Base-by-base conservation (phyloP, 2,329 filamentous ascomycete genomes). In the Pseudogymnoascus sp. region DNA sequence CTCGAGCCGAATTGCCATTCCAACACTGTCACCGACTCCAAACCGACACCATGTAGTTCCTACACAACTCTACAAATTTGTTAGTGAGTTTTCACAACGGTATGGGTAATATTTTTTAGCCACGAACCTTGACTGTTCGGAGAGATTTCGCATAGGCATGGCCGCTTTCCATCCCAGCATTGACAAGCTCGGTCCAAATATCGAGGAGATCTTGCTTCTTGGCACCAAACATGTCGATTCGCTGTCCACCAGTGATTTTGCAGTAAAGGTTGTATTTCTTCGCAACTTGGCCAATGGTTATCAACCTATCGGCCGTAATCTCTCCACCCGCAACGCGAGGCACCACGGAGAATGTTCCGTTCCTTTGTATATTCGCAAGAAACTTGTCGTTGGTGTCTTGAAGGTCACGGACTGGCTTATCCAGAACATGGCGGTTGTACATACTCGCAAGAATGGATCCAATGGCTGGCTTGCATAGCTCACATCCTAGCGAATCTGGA, bases 331-430 rank as follows among this genome's bases (percentile, higher is more conserved):
- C 82, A 0, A 96, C 86, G 49, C 92, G 86, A 2, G 92, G 92
- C 0, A 96, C 83, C 9, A 96, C 91, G 1, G 89, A 93, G 75
- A 92, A 96, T 0, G 91, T 96, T 42, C 92, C 92, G 74, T 96
- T 92, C 38, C 92, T 84, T 74, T 96, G 92, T 63, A 96, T 95
- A 73, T 96, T 96, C 61, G 86, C 92, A 60, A 96, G 78, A 74
- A 90, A 96, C 49, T 88, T 82, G 74, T 96, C 93, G 73, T 96
- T 96, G 4, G 92, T 96, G 65, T 96, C 92, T 74, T 96, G 92
- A 0, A 96, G 81, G 21, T 90, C 90, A 72, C 90, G 84, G 2
- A 83, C 78, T 0, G 85, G 80, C 64, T 82, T 80, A 67, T 90
- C 85, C 80, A 96, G 87, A 66, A 96, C 81, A 72, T 95, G 90